Percentiles rank a stretch among this genome's conserved stretches.
These are phyloP conservation scores for Mycothermus thermophilus DNA, from an alignment of 495 filamentous ascomycete species.

Conservation along the genomic window DNA sequence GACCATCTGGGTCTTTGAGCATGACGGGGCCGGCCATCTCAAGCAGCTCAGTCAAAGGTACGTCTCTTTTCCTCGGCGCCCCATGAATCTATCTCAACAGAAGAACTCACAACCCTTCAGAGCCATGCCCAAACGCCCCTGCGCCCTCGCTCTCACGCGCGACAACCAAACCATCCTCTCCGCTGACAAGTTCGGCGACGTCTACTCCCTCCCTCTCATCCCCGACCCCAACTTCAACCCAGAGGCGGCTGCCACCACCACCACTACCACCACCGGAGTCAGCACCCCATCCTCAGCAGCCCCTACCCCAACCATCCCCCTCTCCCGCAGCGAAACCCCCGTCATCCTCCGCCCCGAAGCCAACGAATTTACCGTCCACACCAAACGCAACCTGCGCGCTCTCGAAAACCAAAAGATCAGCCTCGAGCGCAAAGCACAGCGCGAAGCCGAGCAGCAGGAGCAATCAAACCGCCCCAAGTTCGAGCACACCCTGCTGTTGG, in stretches of 20 bases:
- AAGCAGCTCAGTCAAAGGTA: conserved; percentile 61
- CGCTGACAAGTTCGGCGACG: conserved; percentile 93
- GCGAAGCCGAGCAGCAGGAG: conserved; percentile 22
- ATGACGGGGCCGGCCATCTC: conserved; percentile 46
- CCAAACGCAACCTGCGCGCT: conserved; percentile 58
- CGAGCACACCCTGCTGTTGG: conserved; percentile 62
- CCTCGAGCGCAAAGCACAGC: conserved; percentile 26
- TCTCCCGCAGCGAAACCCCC: conserved; percentile 13
- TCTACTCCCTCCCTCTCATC: conserved; percentile 74
- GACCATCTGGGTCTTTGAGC: conserved; percentile 64
- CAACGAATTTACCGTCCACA: conserved; percentile 68
- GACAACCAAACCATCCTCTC: conserved; percentile 58
- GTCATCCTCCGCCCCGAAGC: conserved; percentile 35
- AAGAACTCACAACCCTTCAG: conserved; percentile 29
- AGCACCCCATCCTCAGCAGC: conserved; percentile 1
- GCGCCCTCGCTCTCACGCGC: conserved; percentile 52
- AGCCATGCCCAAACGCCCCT: conserved; percentile 79
- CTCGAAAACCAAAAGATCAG: conserved; percentile 55
- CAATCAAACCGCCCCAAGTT: conserved; percentile 41
- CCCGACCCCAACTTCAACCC: conserved; percentile 19
- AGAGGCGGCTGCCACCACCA: too few relatives aligned
- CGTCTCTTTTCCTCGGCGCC: conserved; percentile 5
- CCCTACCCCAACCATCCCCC: conserved; percentile 1
- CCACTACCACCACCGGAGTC: neutral
- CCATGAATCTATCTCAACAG: neutral